Percentiles rank a stretch among this genome's conserved stretches.
Conservation (phyloP, 2,329 filamentous ascomycete species). For the Epichloe brachyelytri region DNA sequence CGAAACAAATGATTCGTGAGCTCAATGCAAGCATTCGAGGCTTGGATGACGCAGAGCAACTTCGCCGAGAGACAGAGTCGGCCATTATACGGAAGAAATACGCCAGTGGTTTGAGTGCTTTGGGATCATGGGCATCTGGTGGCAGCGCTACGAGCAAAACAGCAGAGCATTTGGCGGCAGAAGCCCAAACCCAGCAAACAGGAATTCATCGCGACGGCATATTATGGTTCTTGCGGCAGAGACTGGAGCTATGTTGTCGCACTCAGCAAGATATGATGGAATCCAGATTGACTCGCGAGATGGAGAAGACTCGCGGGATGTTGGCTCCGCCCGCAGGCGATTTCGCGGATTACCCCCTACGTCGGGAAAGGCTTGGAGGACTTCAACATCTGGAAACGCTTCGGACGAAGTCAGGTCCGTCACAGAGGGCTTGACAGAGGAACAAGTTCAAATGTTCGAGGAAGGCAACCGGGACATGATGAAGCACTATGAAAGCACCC, state of each 20-base stretch:
- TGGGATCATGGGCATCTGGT: constrained; percentile 55
- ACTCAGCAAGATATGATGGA: constrained; percentile 90
- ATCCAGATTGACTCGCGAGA: constrained; percentile 66
- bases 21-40: constrained; percentile 70
- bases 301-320: constrained; percentile 81
- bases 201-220: constrained; percentile 68
- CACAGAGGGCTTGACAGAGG: constrained; percentile 52
- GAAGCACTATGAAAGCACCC: constrained; percentile 82
- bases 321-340: constrained; percentile 29
- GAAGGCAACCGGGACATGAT: constrained; percentile 88
- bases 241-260: constrained; percentile 61
- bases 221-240: constrained; percentile 66
- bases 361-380: constrained; percentile 5
- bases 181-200: constrained; percentile 53
- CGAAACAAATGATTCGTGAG: constrained; percentile 73
- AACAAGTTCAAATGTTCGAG: constrained; percentile 88
- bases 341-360: constrained; percentile 20
- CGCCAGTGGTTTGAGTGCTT: constrained; percentile 48
- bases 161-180: constrained; percentile 57
- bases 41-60: constrained; percentile 68
- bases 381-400: background rate
- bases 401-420: constrained; percentile 11
- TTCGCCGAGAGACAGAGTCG: constrained; percentile 64
- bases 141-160: constrained; percentile 34
- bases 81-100: constrained; percentile 61